Percentiles rank a stretch among this genome's conserved stretches.
Evolutionary conservation across 805 yeast genomes (phyloP).

Genomic region (Cyberlindnera mississippiensis): DNA sequence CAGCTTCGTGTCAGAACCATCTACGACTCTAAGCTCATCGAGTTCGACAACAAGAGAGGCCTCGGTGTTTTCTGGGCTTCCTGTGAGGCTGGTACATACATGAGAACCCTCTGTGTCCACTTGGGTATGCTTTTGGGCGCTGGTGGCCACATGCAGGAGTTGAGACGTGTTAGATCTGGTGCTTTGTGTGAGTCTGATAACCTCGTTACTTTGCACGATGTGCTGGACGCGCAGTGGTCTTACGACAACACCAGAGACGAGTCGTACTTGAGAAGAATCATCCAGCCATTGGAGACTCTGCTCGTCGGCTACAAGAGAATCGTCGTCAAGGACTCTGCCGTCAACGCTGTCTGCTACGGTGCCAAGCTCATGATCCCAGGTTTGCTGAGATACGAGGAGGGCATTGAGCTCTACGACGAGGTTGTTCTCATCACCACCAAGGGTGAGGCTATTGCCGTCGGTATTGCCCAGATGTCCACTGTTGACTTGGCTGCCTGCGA

Average conservation of each 20-base stretch:
- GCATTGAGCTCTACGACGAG: conserved; percentile 95
- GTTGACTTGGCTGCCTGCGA: conserved; percentile 95
- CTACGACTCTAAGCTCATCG: conserved; percentile 92
- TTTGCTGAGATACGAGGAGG: conserved; percentile 93
- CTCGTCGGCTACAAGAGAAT: conserved; percentile 94
- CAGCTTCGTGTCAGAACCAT: conserved; percentile 97
- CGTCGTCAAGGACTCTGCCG: conserved; percentile 93
- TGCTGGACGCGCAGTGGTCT: conserved; percentile 96
- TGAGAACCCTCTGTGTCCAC: conserved; percentile 99
- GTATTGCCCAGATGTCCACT: conserved; percentile 98
- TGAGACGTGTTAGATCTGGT: conserved; percentile 98
- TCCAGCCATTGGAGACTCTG: conserved; percentile 91
- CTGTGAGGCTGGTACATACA: conserved; percentile 99
- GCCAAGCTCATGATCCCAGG: conserved; percentile 99
- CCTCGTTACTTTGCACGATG: conserved; percentile 94
- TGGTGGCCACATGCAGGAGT: conserved; percentile 99
- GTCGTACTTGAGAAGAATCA: conserved; percentile 87
- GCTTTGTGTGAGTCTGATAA: conserved; percentile 88
- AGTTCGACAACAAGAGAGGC: conserved; percentile 95
- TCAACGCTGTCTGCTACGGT: conserved; percentile 97
- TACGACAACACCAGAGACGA: conserved; percentile 98
- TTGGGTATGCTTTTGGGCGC: conserved; percentile 97
- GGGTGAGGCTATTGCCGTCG: conserved; percentile 99
- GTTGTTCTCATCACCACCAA: conserved; percentile 97
- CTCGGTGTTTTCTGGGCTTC: conserved; percentile 99